Evolutionary conservation across 768 basidiomycete species (phyloP), one percentile per base, ranked within the genome.

Genomic region (Naganishia vishniacii): DNA sequence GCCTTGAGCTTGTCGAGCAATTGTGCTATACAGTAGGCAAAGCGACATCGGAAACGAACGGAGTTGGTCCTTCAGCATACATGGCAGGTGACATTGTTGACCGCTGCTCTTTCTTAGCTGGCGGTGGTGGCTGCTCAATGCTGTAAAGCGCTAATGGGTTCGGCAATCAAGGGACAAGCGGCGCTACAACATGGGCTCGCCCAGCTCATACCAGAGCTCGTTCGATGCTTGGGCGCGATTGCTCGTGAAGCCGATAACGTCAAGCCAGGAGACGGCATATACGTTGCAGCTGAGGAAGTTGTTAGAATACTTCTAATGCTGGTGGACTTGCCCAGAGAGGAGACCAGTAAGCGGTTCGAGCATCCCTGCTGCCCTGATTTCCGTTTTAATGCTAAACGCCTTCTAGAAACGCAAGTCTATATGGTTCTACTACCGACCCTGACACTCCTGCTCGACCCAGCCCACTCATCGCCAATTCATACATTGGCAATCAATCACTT

Each of bases 61-160:
- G 40, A 25, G 53, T 41, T 11, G 41, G 25, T 3, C 48, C n/a
- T 26, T 20, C 9, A n/a, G 20, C 34, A 28, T 26, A 2, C 45
- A 29, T 3, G 20, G 11, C 23, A 37, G 4, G 29, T 40, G 37
- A 20, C 42, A 20, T 25, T 18, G 37, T 29, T 59, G 40, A 45
- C 41, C 28, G 40, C 1, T n/a, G 37, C 37, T 40, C 4, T 37
- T 26, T 15, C 63, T 15, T 64, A 95, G 89, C 80, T 85, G 42
- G 85, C 88, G 1, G 74, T 90, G n/a, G 89, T 88, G 2, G 91
- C 92, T 1, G 84, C 87, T 1, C 91, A 98, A 70, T 97, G 94
- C 71, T 84, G 88, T 1, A 89, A 88, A 72, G 93, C 92, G 0
- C 79, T 97, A 44, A 81, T 90, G 37, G 75, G 84, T 5, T 85